Base-by-base conservation (phyloP, 768 basidiomycete species). In the Calocybe indica region DNA sequence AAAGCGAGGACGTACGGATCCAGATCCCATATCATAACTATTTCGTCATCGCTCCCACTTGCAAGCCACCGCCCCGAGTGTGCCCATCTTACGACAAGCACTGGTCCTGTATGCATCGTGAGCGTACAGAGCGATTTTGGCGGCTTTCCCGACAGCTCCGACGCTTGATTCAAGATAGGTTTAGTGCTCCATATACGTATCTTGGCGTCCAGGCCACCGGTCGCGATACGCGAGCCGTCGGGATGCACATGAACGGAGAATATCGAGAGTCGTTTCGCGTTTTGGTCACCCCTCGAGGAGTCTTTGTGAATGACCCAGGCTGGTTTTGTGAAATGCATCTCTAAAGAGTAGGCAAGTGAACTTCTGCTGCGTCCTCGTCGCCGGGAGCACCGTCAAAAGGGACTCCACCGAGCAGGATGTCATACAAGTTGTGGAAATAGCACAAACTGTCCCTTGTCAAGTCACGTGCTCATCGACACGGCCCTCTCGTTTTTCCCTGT, bases 101-200 rank as follows among this genome's bases (percentile, higher is more conserved):
- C 94, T 0, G 93, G 88, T 0, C 95, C 95, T 0, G 88, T 91
- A 62, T 99, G 96, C 80, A 92, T 89, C 1, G 86, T 82, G 46
- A 98, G 75, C 0, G 95, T 98, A 56, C 89, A 92, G 28, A 98
- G 71, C 10, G 87, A 80, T 61, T 92, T 95, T 10, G 90, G 92
- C 29, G 88, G 83, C 47, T 78, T 74, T 49, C 84, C 77, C 39
- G 83, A 79, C 52, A 67, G 63, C 59, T 88, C 82, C 29, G 88
- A 73, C 37, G 80, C 75, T 10, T 76, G 67, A 52, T 83, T 83
- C n/a, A 98, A 70, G 55, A 98, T 95, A 0, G 96, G 94, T 52
- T 89, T 85, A 0, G 96, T 98, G 52, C 88, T 89, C 95, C 95
- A 99, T 67, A 99, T 91, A 42, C 92, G 87, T 51, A 99, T 83